phyloP scores from a whole-genome alignment of 495 filamentous ascomycete species.

The Hypoxylon fragiforme region DNA sequence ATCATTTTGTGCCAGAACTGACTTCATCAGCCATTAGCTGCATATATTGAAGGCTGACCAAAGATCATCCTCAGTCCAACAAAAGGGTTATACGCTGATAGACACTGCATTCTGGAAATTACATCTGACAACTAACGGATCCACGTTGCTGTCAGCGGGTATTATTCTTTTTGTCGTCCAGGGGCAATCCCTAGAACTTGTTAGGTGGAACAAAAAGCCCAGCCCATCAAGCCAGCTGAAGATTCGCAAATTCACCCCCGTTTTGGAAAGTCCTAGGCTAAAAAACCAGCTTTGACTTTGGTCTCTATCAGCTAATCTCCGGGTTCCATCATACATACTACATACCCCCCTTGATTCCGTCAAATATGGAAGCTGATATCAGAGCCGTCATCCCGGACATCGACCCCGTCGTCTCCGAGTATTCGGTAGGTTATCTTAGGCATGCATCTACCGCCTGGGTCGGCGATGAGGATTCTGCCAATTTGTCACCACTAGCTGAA shows the following conservation, averaged over 20 bases:
- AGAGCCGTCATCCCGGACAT: conserved; percentile 82
- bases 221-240: conserved; percentile 12
- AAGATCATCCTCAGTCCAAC: no score
- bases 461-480: conserved; percentile 70
- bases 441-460: conserved; percentile 86
- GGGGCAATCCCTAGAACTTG: background rate
- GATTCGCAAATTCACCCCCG: conserved; percentile 25
- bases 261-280: conserved; percentile 14
- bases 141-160: conserved; percentile 14
- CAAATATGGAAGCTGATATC: conserved; percentile 87
- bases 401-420: conserved; percentile 88
- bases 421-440: conserved; percentile 90
- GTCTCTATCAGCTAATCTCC: conserved; percentile 18
- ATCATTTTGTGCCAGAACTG: background rate
- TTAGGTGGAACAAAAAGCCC: background rate
- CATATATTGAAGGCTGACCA: no score
- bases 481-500: conserved; percentile 75
- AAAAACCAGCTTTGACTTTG: no score
- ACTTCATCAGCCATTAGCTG: no score
- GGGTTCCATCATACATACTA: no score
- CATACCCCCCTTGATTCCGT: conserved; percentile 8
- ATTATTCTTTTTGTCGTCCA: conserved; percentile 11
- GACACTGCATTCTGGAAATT: conserved; percentile 25
- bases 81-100: no score
- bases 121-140: conserved; percentile 20